Base-by-base conservation (phyloP, 768 basidiomycete genomes). In the Austroboletus eburneus region DNA sequence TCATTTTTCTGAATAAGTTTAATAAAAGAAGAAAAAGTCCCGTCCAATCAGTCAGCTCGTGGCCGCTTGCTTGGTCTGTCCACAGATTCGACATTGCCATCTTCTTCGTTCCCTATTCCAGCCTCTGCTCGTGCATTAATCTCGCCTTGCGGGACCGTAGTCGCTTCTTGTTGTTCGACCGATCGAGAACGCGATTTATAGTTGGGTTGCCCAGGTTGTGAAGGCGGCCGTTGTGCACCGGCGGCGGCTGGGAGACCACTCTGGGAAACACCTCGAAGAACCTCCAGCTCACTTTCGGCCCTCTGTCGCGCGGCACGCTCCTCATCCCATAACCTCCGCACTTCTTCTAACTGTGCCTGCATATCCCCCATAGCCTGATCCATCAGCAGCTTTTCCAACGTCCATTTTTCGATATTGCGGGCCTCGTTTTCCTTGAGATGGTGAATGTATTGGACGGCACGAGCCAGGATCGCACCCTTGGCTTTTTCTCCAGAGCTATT, bases 361-460 rank as follows among this genome's bases (percentile, higher is more conserved):
- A 89, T 68, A 56, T 90, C 88, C 6, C 85, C 86, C 88, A 90
- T 88, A 3, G 87, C 88, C 67, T 92, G 91, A 58, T 93, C 91
- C 85, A 89, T 91, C 42, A 94, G 71, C 27, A 92, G 63, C 68
- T 92, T 92, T 71, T 95, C 91, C 32, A 95, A 73, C 6, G 91
- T 91, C 91, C 92, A 94, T 61, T 89, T 90, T 61, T 94, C 88
- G 49, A 91, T 91, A 53, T 92, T 93, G 21, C 85, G 79, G 14
- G 87, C 87, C 61, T 93, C 90, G 65, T 90, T 90, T 65, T 90
- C 88, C 57, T 91, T 90, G 40, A 97, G 77, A 55, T 91, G 87
- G 55, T 87, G 83, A 61, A 98, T 92, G 65, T 97, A 94, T 57
- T 88, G 82, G 30, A 92, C 92, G 2, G 93, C 91, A 27, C 87